Evolutionary conservation across 192 early-diverging fungal genomes (phyloP), one percentile per base, ranked within the genome.

Genomic region (Linnemannia zychae): DNA sequence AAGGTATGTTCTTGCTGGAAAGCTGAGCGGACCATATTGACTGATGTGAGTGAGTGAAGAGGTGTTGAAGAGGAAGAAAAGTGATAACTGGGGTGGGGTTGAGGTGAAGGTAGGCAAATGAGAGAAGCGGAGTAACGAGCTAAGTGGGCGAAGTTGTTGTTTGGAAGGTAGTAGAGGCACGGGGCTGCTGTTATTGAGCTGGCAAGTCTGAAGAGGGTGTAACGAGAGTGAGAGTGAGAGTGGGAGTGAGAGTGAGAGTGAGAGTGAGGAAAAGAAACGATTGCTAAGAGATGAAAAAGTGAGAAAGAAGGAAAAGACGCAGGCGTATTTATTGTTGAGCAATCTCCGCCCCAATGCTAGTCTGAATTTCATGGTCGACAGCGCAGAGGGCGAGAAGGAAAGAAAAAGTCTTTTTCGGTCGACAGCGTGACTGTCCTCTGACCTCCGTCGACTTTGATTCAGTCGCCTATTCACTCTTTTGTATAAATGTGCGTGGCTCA

Each of bases 1-100:
- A 97, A 97, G 40, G 94, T 93, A 82, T 99, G 97, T 83, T 99
- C 98, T 89, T 98, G 96, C 92, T 99, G 97, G 85, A 99, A 99
- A 88, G 97, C 95, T 75, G 96, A 97, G 81, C 93, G 91, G 91
- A 95, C 94, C 80, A 87, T 91, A 52, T 60, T 47, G 72, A 36
- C 63, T n/a, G 57, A 24, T 60, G 38, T 44, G 47, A 11, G 71
- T 9, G 68, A 44, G 68, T 22, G 68, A n/a, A 38, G 13, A 38
- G 11, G 7, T 70, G 68, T 40, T 18, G 3, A 15, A 40, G 38
- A 47, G 24, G 24, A 48, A 9, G 70, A 28, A 28, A 15, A 28
- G n/a, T n/a, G n/a, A n/a, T n/a, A n/a, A n/a, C n/a, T n/a, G n/a
- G n/a, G n/a, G n/a, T n/a, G n/a, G n/a, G n/a, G n/a, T n/a, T 28